These are phyloP conservation scores for Coemansia reversa DNA, from an alignment of 192 early-diverging fungal species.

Conservation along the genomic window DNA sequence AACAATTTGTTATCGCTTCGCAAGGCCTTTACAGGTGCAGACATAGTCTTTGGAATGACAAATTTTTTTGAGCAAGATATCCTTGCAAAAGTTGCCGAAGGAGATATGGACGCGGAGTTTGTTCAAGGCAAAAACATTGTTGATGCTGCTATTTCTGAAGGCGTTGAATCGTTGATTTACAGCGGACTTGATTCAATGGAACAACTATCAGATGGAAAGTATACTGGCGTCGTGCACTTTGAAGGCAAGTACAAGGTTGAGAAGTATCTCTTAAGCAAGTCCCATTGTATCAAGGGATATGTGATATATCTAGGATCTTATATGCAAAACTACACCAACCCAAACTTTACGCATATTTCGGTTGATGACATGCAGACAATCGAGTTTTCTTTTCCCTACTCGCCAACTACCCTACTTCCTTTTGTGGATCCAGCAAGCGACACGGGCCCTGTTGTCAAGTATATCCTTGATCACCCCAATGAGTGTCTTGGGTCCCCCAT, in stretches of 20 bases:
- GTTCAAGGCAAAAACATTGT: constrained; percentile 34
- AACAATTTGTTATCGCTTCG: constrained; percentile 20
- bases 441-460: constrained; percentile 26
- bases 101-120: constrained; percentile 31
- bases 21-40: constrained; percentile 21
- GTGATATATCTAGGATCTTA: constrained; percentile 30
- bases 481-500: constrained; percentile 19
- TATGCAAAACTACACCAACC: constrained; percentile 33
- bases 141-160: constrained; percentile 31
- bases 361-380: constrained; percentile 31
- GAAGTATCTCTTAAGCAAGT: constrained; percentile 32
- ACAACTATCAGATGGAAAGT: constrained; percentile 25
- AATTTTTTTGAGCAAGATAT: constrained; percentile 25
- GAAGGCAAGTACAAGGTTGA: constrained; percentile 36
- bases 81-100: constrained; percentile 1
- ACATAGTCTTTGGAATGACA: constrained; percentile 41
- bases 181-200: constrained; percentile 32
- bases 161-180: constrained; percentile 21
- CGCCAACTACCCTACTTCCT: constrained; percentile 19
- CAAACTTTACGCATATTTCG: constrained; percentile 24
- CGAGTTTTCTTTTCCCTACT: constrained; percentile 28
- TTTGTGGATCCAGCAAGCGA: constrained; percentile 37
- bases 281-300: constrained; percentile 17
- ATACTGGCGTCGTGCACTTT: constrained; percentile 26
- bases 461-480: constrained; percentile 32